These are phyloP conservation scores for Cyclotella choctawhatcheeana DNA, from an alignment of 108 stramenopile genomes.

Conservation along the genomic window DNA sequence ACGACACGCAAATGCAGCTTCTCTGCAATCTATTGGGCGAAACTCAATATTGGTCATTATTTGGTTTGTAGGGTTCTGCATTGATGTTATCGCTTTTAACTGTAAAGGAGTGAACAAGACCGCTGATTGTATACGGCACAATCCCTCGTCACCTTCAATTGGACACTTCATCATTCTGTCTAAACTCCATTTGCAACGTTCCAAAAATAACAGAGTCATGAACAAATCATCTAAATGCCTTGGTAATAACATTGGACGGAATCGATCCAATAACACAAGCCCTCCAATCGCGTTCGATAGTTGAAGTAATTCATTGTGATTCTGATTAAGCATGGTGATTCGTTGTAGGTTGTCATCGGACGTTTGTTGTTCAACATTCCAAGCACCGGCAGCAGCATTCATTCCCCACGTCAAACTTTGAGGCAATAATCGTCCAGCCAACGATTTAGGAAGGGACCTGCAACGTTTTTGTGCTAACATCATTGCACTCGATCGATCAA, in stretches of 20 bases:
- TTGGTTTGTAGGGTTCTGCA: conserved; percentile 14
- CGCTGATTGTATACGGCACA: conserved; percentile 21
- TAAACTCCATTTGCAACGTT: conserved; percentile 43
- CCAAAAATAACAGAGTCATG: conserved; percentile 63
- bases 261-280: conserved; percentile 83
- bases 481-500: conserved; percentile 1
- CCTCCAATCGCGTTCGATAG: conserved; percentile 31
- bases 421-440: conserved; percentile 74
- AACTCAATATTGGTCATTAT: not conserved
- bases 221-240: conserved; percentile 82
- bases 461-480: conserved; percentile 25
- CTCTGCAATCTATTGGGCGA: conserved; percentile 28
- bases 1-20: conserved; percentile 49
- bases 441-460: conserved; percentile 64
- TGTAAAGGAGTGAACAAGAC: conserved; percentile 30
- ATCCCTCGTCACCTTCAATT: not conserved
- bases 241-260: conserved; percentile 87
- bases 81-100: not conserved
- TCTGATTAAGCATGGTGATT: conserved; percentile 9
- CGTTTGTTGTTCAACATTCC: not conserved
- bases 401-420: conserved; percentile 56
- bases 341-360: not conserved
- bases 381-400: conserved; percentile 7
- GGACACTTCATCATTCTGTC: conserved; percentile 8
- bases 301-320: conserved; percentile 37